Base-by-base conservation (phyloP, 2,329 filamentous ascomycete species). In the Trichoderma harzianum region DNA sequence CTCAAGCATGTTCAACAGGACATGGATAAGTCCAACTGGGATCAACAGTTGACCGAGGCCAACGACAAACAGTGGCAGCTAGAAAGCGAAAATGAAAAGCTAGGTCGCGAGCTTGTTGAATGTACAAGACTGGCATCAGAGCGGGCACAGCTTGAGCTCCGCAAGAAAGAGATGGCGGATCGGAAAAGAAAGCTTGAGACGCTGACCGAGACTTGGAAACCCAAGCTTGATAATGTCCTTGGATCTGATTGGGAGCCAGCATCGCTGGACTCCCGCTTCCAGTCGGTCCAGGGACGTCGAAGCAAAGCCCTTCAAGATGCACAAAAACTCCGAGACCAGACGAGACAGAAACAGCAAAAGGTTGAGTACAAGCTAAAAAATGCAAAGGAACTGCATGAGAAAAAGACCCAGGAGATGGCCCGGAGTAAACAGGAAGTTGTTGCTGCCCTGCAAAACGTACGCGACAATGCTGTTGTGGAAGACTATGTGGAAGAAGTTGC, bases 91-190 rank as follows among this genome's bases (percentile, higher is more conserved):
- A 91, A 88, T 72, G 89, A 92, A 43, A 90, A 86, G 75, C 86
- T 98, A 32, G 91, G 92, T 58, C 84, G 87, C n/a, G 95, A 98
- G 78, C 88, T 98, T 43, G 88, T 94, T 10, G 92, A 97, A 76
- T 93, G 92, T 72, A 97, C 93, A 3, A 90, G 91, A 71, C 88
- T 93, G 71, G 94, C 94, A 7, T 90, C 91, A 5, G 94, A 97
- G 74, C 88, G 94, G 47, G 96, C 95, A 14, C 91, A 93, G 76
- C 86, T 99, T 12, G 93, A 97, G 71, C 90, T 93, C 76, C 87
- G 95, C 39, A 94, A 92, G 77, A 95, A 94, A 76, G 93, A 97
- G 77, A 82, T 94, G 32, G 88, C 89, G 74, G 91, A 94, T 75
- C 89, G 91, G 70, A 89, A 92, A 79, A 88, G 89, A 39, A 92